phyloP scores from a whole-genome alignment of 805 yeast genomes.

The Hanseniaspora hatyaiensis region DNA sequence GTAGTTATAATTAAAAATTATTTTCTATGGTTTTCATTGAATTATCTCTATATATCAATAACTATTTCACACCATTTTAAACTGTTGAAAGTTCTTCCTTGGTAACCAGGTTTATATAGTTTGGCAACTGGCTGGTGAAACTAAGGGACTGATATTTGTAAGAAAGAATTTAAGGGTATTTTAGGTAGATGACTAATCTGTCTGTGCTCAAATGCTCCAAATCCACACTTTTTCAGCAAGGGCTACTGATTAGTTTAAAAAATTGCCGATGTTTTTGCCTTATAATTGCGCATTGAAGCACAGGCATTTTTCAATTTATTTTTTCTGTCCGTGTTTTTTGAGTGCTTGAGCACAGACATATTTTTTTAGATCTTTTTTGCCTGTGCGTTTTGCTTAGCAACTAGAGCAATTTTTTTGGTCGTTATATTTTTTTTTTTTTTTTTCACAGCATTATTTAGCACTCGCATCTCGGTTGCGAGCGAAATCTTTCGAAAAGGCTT shows the following conservation, averaged over 20 bases:
- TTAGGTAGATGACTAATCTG: constrained; percentile 8
- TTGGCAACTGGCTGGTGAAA: no score
- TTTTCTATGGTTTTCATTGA: neutral
- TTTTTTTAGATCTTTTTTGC: neutral
- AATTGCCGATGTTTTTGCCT: no score
- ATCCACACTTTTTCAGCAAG: neutral
- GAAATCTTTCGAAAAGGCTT: no score
- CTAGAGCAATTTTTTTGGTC: neutral
- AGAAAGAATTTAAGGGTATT: no score
- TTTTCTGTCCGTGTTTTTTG: neutral
- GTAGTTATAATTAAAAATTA: no score
- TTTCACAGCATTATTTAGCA: neutral
- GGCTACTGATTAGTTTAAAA: neutral
- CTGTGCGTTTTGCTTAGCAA: no score
- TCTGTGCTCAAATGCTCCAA: neutral
- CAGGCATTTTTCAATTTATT: neutral
- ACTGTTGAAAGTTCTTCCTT: no score
- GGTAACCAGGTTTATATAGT: neutral
- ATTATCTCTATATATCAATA: neutral
- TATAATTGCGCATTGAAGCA: neutral
- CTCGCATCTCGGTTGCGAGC: no score
- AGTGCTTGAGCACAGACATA: neutral
- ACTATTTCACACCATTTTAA: no score
- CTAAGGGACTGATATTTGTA: no score
- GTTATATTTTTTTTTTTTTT: neutral